phyloP scores from a whole-genome alignment of 805 yeast species.

The Myxozyma nipponensis region DNA sequence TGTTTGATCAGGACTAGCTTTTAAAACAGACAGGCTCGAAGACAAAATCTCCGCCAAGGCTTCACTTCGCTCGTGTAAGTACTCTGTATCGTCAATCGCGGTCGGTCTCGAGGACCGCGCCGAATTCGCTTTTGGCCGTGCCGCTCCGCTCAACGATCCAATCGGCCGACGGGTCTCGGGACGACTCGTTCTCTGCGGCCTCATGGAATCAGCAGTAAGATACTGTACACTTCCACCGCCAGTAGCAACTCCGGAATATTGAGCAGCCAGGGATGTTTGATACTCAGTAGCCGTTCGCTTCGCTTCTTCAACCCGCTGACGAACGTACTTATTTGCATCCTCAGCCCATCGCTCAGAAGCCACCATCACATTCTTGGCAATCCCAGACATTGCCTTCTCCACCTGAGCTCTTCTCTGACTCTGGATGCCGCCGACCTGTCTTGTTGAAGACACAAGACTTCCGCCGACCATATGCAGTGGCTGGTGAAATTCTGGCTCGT shows the following conservation, averaged over 20 bases:
- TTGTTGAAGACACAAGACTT: conserved; percentile 11
- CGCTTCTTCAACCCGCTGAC: conserved; percentile 22
- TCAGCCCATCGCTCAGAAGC: conserved; percentile 24
- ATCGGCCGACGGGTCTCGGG: neutral
- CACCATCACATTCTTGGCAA: conserved; percentile 22
- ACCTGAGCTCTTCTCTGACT: conserved; percentile 17
- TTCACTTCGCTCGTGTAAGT: conserved; percentile 20
- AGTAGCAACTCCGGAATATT: neutral
- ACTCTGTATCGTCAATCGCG: conserved; percentile 17
- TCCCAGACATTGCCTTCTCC: conserved; percentile 18
- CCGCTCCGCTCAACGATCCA: neutral
- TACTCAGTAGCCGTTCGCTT: conserved; percentile 13
- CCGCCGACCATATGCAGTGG: conserved; percentile 24
- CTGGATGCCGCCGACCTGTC: neutral
- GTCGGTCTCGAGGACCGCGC: neutral
- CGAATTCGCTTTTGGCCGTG: conserved; percentile 1
- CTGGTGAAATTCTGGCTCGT: conserved; percentile 1
- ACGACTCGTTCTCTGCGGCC: neutral
- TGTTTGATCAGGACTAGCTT: neutral
- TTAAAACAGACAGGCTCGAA: conserved; percentile 6
- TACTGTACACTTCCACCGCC: conserved; percentile 11
- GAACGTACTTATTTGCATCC: conserved; percentile 22
- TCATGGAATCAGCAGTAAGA: conserved; percentile 11
- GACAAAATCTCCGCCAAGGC: conserved; percentile 12
- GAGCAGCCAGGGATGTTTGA: conserved; percentile 4